A percentile compares a stretch with the other conserved stretches of the same genome.
Conservation (phyloP, 1,284 basidiomycete genomes). For the Puccinia sorghi region DNA sequence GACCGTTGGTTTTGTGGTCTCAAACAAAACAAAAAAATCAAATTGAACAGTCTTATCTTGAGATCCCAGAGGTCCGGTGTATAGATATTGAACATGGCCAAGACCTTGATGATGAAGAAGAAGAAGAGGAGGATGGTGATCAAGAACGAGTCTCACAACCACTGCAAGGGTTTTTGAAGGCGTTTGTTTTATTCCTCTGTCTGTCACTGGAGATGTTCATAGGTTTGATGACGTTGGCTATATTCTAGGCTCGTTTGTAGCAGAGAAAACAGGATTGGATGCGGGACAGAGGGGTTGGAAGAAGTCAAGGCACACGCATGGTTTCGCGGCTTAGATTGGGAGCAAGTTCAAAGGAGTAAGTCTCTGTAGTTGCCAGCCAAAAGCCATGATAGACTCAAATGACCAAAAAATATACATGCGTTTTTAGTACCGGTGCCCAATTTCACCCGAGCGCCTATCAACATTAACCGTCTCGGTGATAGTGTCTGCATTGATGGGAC, state of each 20-base stretch:
- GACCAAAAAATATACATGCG: no score
- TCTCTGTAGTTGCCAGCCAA: neutral
- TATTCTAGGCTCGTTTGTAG: neutral
- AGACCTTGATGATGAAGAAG: neutral
- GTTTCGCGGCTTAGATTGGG: conserved; percentile 34
- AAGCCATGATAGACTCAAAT: neutral
- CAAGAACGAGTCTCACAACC: neutral
- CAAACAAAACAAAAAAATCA: no score
- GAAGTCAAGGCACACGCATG: conserved; percentile 6
- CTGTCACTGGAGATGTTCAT: neutral
- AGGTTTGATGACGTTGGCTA: neutral
- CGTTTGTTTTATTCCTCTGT: neutral
- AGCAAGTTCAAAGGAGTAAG: conserved; percentile 2
- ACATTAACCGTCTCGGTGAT: neutral
- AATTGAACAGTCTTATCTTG: neutral
- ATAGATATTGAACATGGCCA: neutral
- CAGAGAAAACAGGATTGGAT: conserved; percentile 16
- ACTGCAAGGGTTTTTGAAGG: conserved; percentile 12
- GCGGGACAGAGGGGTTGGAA: neutral
- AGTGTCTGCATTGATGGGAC: neutral
- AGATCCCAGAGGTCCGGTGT: neutral
- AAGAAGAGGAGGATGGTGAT: neutral
- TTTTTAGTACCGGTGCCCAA: conserved; percentile 12
- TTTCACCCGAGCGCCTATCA: neutral
- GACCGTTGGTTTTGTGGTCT: no score